Conservation (phyloP, 352 stramenopile genomes). For the Phytophthora sojae region DNA sequence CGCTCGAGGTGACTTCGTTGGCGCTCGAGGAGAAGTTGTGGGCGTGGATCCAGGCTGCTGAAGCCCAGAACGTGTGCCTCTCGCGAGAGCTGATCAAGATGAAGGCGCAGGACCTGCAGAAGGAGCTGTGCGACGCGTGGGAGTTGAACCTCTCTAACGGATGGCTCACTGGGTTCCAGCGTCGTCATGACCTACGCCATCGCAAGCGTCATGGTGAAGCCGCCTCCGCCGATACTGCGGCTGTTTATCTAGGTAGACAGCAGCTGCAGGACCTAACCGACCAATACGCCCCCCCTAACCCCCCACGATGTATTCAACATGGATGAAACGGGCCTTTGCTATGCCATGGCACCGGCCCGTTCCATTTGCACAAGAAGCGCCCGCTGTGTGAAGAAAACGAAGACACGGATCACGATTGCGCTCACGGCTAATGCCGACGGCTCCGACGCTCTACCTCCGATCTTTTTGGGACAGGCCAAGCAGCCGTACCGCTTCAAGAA, state of each 20-base stretch:
- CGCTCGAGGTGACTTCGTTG: no score
- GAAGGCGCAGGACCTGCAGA: conserved; percentile 14
- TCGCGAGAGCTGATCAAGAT: conserved; percentile 2
- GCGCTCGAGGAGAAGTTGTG: no score
- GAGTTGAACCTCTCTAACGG: no score
- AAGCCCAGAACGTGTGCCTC: not conserved
- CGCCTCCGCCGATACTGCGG: not conserved
- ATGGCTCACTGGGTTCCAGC: no score
- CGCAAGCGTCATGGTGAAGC: no score
- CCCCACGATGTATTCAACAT: not conserved
- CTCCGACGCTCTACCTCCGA: not conserved
- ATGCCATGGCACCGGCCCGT: conserved; percentile 6
- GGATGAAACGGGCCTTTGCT: conserved; percentile 15
- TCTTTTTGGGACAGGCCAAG: not conserved
- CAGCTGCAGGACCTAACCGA: no score
- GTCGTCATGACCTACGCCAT: no score
- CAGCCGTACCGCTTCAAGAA: no score
- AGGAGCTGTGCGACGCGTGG: not conserved
- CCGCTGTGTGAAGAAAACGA: conserved; percentile 11
- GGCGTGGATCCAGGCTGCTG: no score
- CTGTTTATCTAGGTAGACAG: no score
- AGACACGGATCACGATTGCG: conserved; percentile 10
- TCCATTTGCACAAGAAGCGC: conserved; percentile 6
- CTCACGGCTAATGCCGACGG: conserved; percentile 23
- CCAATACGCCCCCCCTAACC: no score